phyloP scores from a whole-genome alignment of 2,329 filamentous ascomycete species.

The Escovopsis weberi region DNA sequence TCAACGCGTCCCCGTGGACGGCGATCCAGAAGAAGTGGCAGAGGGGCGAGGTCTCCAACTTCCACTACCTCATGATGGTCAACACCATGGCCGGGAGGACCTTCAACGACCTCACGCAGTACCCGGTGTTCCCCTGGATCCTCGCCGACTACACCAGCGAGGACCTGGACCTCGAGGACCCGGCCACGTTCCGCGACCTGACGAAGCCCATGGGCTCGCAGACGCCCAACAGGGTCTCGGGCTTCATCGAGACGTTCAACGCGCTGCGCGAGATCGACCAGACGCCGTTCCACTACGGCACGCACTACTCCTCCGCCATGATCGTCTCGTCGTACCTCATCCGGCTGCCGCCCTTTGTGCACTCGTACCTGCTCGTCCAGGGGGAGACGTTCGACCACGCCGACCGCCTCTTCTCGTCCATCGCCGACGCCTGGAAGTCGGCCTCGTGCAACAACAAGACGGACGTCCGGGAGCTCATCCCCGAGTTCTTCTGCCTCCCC shows the following conservation, averaged over 20 bases:
- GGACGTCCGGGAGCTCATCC: constrained; percentile 86
- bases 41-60: constrained; percentile 91
- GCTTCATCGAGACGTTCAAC: constrained; percentile 72
- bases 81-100: constrained; percentile 95
- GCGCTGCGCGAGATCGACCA: constrained; percentile 87
- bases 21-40: constrained; percentile 83
- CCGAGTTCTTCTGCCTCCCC: constrained; percentile 93
- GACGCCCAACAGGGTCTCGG: constrained; percentile 56
- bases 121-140: constrained; percentile 96
- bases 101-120: constrained; percentile 96
- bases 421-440: constrained; percentile 81
- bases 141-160: constrained; percentile 91
- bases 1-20: constrained; percentile 68
- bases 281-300: constrained; percentile 90
- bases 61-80: constrained; percentile 96
- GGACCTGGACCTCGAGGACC: constrained; percentile 74
- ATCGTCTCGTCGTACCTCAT: constrained; percentile 95
- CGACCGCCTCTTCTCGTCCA: constrained; percentile 86
- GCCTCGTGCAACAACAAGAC: constrained; percentile 82
- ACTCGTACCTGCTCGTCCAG: constrained; percentile 86
- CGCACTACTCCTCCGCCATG: constrained; percentile 98
- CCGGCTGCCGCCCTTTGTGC: constrained; percentile 85
- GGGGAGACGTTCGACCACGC: constrained; percentile 95
- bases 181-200: constrained; percentile 74
- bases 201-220: constrained; percentile 96